Evolutionary conservation across 2,329 filamentous ascomycete species (phyloP).

Genomic region (Rhinocladiella similis): DNA sequence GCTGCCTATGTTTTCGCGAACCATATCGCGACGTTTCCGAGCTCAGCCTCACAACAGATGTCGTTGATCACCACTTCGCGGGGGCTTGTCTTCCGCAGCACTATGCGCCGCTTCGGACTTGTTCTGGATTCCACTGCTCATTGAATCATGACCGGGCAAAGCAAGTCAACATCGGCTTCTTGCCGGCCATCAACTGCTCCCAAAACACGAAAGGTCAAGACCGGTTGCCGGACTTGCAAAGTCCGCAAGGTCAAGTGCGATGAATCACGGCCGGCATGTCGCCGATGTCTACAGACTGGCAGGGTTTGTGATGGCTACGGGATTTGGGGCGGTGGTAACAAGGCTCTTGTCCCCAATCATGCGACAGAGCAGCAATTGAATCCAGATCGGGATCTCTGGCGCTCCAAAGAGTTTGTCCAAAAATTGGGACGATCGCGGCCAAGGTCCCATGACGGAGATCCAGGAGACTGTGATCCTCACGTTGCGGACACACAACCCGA

Average conservation of each 20-base stretch:
- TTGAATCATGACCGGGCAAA: neutral
- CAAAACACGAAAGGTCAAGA: neutral
- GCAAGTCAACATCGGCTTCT: neutral
- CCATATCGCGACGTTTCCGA: neutral
- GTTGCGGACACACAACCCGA: too few relatives aligned
- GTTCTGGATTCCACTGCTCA: neutral
- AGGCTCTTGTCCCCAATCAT: slow-evolving; percentile 6
- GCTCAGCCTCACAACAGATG: neutral
- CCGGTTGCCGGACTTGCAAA: slow-evolving; percentile 38
- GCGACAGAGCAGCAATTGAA: neutral
- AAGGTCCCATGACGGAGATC: neutral
- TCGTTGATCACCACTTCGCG: neutral
- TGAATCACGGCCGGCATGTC: slow-evolving; percentile 39
- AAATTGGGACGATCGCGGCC: neutral
- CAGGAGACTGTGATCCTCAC: neutral
- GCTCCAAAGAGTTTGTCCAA: too few relatives aligned
- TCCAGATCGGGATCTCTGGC: too few relatives aligned
- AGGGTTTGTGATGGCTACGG: slow-evolving; percentile 46
- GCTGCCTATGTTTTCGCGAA: neutral
- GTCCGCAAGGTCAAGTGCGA: slow-evolving; percentile 39
- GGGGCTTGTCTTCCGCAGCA: neutral
- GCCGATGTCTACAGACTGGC: slow-evolving; percentile 37
- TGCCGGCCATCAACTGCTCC: neutral
- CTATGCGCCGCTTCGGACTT: neutral
- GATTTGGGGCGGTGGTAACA: slow-evolving; percentile 41